Evolutionary conservation across 2,329 filamentous ascomycete species (phyloP), one percentile per base, ranked within the genome.

Genomic region (Tolypocladium nubicola): DNA sequence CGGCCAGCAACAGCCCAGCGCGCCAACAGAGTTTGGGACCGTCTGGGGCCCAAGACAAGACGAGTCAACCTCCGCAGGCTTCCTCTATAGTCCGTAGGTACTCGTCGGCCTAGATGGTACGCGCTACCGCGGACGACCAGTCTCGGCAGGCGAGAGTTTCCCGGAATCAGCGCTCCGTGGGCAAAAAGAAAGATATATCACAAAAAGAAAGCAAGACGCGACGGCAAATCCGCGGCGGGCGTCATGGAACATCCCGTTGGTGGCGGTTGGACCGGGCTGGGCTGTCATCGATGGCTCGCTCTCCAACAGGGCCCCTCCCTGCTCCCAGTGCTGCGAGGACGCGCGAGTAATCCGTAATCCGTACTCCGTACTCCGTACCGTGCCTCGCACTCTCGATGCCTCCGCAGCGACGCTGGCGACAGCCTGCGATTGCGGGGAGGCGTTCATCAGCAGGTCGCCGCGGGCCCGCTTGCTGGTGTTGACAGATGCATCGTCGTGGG

Each of bases 21-120:
- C 23, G 23, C 14, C 23, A 56, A 58, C 57, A 58, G 57, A 58
- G 57, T 58, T 58, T 58, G 53, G 56, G 47, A 56, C 57, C 53
- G 43, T 58, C 57, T 56, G 57, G 49, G 37, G 47, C 53, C 54
- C n/a, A 19, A 7, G 21, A 39, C 52, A 39, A 50, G 52, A 38
- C 39, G 33, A 39, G 52, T 50, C 47, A 50, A 50, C 30, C 13
- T 35, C 16, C 26, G 47, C 47, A 38, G 37, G 37, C 2, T 38
- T 13, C 30, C 30, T 33, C 30, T 26, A 26, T 26, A 30, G 26
- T 30, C 26, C 26, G 26, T 26, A 3, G 3, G 23, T 30, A 30
- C 26, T 30, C 26, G 26, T 30, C 23, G 26, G 26, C 26, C 26
- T 6, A 30, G 26, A 6, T 30, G 26, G 26, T 30, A 30, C 26